Evolutionary conservation across 257 asterid species (phyloP).

Genomic region (Mitragyna speciosa): DNA sequence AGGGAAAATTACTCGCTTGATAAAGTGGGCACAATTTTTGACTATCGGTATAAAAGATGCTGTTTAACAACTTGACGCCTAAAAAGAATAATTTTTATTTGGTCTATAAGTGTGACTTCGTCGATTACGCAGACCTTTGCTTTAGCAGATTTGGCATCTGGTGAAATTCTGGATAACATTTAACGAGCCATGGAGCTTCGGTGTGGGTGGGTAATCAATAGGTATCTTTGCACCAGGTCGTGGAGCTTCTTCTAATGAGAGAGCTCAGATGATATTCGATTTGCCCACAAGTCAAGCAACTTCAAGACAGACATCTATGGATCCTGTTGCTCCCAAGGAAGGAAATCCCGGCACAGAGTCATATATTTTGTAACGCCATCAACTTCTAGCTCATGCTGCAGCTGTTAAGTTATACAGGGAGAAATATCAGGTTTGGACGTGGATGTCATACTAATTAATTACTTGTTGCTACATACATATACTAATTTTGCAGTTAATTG

Average conservation of each 20-base stretch:
- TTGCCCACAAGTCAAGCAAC: not conserved
- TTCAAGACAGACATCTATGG: no score
- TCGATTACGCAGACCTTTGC: conserved; percentile 1
- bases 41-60: no score
- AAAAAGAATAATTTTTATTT: not conserved
- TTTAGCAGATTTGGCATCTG: not conserved
- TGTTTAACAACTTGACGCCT: no score
- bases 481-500: no score
- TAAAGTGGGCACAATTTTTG: no score
- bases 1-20: no score
- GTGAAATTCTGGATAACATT: conserved; percentile 2
- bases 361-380: not conserved
- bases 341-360: not conserved
- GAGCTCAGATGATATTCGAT: not conserved
- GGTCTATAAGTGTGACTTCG: not conserved
- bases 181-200: conserved; percentile 8
- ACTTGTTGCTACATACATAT: no score
- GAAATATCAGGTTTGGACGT: not conserved
- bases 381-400: not conserved
- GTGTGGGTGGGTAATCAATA: not conserved
- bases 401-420: not conserved
- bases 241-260: not conserved
- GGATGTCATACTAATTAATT: no score
- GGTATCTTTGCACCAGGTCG: not conserved
- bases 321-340: no score